Conservation (phyloP, 805 yeast genomes). For the Candida lessepsii region DNA sequence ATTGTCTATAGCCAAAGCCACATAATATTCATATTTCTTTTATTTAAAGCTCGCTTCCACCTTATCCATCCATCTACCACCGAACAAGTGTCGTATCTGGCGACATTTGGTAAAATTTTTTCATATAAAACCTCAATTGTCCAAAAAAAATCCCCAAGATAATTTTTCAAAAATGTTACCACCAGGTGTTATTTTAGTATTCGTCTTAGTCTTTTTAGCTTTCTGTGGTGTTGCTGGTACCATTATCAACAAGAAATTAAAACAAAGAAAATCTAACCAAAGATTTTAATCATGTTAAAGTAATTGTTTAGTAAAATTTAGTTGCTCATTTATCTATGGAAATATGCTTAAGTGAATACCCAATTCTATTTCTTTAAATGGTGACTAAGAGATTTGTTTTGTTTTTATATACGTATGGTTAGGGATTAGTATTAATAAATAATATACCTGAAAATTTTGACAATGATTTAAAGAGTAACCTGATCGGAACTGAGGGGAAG, state of each 20-base stretch:
- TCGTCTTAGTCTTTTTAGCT: constrained; percentile 54
- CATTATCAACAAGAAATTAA: constrained; percentile 39
- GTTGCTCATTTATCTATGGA: constrained; percentile 3
- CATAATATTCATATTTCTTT: no score
- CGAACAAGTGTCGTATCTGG: constrained; percentile 6
- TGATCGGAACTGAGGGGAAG: no score
- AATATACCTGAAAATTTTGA: constrained; percentile 3
- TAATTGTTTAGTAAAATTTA: neutral
- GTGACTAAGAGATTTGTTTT: neutral
- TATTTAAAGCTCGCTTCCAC: neutral
- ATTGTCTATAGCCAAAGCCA: no score
- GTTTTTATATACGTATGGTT: constrained; percentile 6
- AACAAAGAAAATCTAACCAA: constrained; percentile 43
- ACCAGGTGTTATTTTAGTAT: constrained; percentile 72
- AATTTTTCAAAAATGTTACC: constrained; percentile 51
- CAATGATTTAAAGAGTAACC: no score
- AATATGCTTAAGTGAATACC: constrained; percentile 16
- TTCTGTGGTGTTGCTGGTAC: constrained; percentile 35
- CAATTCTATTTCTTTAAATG: constrained; percentile 5
- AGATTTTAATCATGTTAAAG: constrained; percentile 29
- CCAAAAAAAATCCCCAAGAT: neutral
- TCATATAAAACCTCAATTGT: constrained; percentile 7
- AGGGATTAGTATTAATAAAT: constrained; percentile 10
- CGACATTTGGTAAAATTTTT: constrained; percentile 9
- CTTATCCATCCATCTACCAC: neutral